Evolutionary conservation across 2,329 filamentous ascomycete species (phyloP).

Genomic region (Aspergillus pseudotamarii): DNA sequence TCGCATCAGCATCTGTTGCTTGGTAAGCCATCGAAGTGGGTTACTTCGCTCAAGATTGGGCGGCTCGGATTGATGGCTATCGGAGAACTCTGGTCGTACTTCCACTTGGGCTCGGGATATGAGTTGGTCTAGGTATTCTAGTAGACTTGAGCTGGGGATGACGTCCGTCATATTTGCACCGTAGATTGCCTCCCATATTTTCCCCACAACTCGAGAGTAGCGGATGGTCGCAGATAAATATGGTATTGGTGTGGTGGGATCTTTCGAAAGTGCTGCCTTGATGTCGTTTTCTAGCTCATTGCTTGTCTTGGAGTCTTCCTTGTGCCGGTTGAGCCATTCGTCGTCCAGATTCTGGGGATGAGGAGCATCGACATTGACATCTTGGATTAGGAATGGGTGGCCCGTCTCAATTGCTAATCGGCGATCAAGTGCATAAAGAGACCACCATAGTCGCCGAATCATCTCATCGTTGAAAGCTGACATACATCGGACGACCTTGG

Average conservation of each 20-base stretch:
- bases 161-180: slow-evolving; percentile 17
- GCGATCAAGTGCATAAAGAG: slow-evolving; percentile 28
- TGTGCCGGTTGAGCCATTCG: slow-evolving; percentile 15
- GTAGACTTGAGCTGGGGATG: slow-evolving; percentile 15
- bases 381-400: slow-evolving; percentile 30
- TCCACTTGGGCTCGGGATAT: slow-evolving; percentile 21
- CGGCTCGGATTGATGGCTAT: slow-evolving; percentile 11
- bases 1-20: slow-evolving; percentile 25
- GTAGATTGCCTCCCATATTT: slow-evolving; percentile 28
- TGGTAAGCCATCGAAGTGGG: slow-evolving; percentile 22
- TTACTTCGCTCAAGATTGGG: background rate
- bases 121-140: slow-evolving; percentile 22
- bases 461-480: slow-evolving; percentile 24
- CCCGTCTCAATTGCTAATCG: slow-evolving; percentile 29
- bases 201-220: slow-evolving; percentile 25
- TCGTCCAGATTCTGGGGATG: slow-evolving; percentile 22
- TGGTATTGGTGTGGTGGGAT: slow-evolving; percentile 13
- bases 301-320: background rate
- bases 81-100: slow-evolving; percentile 17
- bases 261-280: background rate
- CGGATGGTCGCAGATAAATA: slow-evolving; percentile 25
- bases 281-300: background rate
- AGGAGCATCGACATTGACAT: slow-evolving; percentile 26
- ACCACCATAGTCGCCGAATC: slow-evolving; percentile 34
- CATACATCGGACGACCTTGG: slow-evolving; percentile 19